Base-by-base conservation (phyloP, 768 basidiomycete genomes). In the Sistotremastrum suecicum region DNA sequence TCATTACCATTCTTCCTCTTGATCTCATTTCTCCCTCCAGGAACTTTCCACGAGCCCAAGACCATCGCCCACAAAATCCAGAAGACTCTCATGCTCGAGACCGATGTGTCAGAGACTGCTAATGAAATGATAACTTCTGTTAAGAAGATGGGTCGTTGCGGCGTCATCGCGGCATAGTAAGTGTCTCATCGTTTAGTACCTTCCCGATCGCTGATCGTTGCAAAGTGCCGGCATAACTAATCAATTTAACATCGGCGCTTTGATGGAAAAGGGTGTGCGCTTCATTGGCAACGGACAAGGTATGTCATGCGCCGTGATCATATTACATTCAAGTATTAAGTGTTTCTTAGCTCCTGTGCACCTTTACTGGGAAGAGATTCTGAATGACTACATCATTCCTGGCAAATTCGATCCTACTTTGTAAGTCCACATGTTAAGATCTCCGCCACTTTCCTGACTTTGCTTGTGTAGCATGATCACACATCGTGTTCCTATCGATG, bases 241-340 rank as follows among this genome's bases (percentile, higher is more conserved):
- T 58, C 72, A 70, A 28, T 69, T 81, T 57, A 80, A 80, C 55
- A 63, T 86, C 43, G 81, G 83, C 5, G 76, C 82, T 0, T 54
- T 86, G 32, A 85, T 85, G 82, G 80, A 86, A 66, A 80, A 80
- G 59, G 82, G 82, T 6, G 62, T 81, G 11, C 64, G 78, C 50
- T 65, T 83, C 43, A 80, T 82, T 53, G 81, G 80, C 5, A 80
- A 80, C 51, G 80, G 80, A 1, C 81, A 85, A 63, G 54, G 48
- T 5, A 48, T 46, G 11, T 35, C 34, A 2, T 47, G 44, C 45
- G 7, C 7, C 4, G 4, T 7, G 11, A 7, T 39, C 4, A 1
- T 41, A 3, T 11, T 40, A 37, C 40, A 46, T 46, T 10, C 38
- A 28, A 5, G 3, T 3, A 31, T 0, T 45, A n/a, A 7, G 1